Evolutionary conservation across 805 yeast genomes (phyloP).

Genomic region (Candida nemodendra): DNA sequence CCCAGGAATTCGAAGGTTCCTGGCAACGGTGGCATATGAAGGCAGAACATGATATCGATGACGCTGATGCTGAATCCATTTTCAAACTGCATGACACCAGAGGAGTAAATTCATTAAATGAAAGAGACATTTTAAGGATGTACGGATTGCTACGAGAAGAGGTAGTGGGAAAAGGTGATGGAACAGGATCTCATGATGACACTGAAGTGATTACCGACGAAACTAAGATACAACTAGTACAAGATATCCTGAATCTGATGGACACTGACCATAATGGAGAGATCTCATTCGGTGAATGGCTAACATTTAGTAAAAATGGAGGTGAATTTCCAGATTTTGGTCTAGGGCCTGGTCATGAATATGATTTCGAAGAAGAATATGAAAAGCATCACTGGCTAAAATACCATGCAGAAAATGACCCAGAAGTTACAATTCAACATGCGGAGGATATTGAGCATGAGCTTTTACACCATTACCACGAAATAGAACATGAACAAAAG

Average conservation of each 20-base stretch:
- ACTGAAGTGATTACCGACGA: conserved; percentile 57
- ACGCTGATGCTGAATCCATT: conserved; percentile 70
- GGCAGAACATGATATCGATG: conserved; percentile 78
- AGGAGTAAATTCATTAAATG: conserved; percentile 54
- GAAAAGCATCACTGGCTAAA: conserved; percentile 94
- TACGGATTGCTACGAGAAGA: conserved; percentile 76
- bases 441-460: conserved; percentile 90
- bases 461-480: conserved; percentile 80
- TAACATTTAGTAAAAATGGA: conserved; percentile 56
- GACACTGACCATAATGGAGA: conserved; percentile 67
- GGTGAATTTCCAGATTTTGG: conserved; percentile 88
- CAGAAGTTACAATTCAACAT: conserved; percentile 76
- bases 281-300: conserved; percentile 69
- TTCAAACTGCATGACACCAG: conserved; percentile 78
- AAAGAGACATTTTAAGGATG: conserved; percentile 66
- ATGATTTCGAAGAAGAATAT: conserved; percentile 89
- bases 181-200: conserved; percentile 78
- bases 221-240: conserved; percentile 53
- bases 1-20: conserved; percentile 45
- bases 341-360: conserved; percentile 83
- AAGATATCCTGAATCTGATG: conserved; percentile 53
- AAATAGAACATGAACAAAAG: conserved; percentile 55
- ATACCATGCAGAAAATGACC: conserved; percentile 73
- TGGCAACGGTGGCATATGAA: conserved; percentile 94
- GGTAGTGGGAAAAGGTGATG: conserved; percentile 85